A percentile compares a stretch with the other conserved stretches of the same genome.
Evolutionary conservation across 257 asterid species (phyloP).

Genomic region (Solanum tacnaense): DNA sequence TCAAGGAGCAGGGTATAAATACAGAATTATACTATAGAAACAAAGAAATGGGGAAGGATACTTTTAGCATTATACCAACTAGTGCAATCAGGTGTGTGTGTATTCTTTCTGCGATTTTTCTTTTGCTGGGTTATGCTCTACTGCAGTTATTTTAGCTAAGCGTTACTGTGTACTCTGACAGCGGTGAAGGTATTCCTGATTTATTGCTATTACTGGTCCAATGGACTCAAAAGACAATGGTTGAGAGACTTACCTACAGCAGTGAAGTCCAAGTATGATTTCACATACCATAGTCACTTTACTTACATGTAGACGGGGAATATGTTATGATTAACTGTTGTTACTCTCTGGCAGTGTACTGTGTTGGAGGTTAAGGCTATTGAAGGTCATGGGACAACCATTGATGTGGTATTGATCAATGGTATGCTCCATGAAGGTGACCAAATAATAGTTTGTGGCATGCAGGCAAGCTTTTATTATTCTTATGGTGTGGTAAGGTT

Average conservation of each 20-base stretch:
- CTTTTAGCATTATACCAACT: conserved; percentile 82
- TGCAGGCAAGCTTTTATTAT: background rate
- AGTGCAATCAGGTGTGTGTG: conserved; percentile 79
- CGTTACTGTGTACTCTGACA: conserved; percentile 8
- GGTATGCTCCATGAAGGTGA: background rate
- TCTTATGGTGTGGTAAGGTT: background rate
- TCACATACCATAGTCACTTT: background rate
- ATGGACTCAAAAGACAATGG: conserved; percentile 88
- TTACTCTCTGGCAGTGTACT: background rate
- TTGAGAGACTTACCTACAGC: conserved; percentile 4
- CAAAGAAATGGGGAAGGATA: conserved; percentile 74
- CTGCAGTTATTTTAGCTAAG: background rate
- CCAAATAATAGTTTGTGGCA: background rate
- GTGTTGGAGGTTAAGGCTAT: background rate
- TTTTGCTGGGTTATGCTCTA: background rate
- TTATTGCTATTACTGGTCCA: conserved; percentile 65
- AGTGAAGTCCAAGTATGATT: background rate
- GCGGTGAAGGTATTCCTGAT: conserved; percentile 98
- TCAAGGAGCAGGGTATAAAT: conserved; percentile 91
- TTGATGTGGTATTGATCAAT: background rate
- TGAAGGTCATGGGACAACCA: background rate
- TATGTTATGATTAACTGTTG: background rate
- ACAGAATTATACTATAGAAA: conserved; percentile 83
- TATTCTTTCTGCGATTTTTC: background rate
- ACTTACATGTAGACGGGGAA: background rate